Conservation (phyloP, 495 filamentous ascomycete genomes). For the Hypoxylon fuscum region DNA sequence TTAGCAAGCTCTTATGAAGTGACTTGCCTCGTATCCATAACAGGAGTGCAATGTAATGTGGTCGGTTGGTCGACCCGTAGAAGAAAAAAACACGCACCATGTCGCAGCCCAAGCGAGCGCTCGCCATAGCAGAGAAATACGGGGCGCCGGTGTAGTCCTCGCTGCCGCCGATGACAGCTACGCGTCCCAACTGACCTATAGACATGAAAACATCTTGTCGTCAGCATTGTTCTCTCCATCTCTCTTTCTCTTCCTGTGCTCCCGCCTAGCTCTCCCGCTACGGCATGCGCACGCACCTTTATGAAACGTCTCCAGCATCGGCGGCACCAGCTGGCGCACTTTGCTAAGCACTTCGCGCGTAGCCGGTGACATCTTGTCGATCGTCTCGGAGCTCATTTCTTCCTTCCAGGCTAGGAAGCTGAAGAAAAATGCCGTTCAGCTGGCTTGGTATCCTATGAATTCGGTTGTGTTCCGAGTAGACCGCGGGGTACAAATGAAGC, state of each 20-base stretch:
- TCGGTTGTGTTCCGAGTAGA: too few relatives aligned
- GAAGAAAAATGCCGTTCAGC: background rate
- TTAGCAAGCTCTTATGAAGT: too few relatives aligned
- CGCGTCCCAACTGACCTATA: constrained; percentile 86
- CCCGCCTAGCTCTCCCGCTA: background rate
- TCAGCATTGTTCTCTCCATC: constrained; percentile 25
- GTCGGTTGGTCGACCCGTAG: background rate
- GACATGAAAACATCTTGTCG: background rate
- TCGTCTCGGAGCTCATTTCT: constrained; percentile 35
- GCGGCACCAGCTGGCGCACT: constrained; percentile 91
- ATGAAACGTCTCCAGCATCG: constrained; percentile 94
- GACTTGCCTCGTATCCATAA: too few relatives aligned
- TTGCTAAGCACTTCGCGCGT: constrained; percentile 76
- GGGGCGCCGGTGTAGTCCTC: constrained; percentile 97
- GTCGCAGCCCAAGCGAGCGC: constrained; percentile 85
- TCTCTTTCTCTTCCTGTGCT: background rate
- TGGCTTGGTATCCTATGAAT: background rate
- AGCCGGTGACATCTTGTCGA: constrained; percentile 52
- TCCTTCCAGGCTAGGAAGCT: background rate
- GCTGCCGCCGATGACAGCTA: constrained; percentile 94
- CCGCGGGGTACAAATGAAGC: too few relatives aligned
- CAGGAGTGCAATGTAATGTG: too few relatives aligned
- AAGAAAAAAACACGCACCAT: constrained; percentile 63
- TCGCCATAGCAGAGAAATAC: constrained; percentile 98
- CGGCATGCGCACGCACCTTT: constrained; percentile 71